phyloP scores from a whole-genome alignment of 2,329 filamentous ascomycete genomes.

The Phialocephala subalpina region DNA sequence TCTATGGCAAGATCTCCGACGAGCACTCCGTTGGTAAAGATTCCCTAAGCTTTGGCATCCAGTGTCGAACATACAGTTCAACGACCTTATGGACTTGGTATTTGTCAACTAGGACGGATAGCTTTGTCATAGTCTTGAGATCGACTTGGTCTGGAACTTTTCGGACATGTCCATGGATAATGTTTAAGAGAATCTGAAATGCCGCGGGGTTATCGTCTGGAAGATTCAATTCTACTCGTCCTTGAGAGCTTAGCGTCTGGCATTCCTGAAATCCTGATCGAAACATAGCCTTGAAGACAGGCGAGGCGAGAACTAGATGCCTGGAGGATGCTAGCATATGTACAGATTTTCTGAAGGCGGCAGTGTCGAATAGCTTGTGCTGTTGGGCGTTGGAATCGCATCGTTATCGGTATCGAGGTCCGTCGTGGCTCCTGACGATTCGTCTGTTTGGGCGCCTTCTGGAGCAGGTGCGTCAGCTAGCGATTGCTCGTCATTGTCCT shows the following conservation, averaged over 20 bases:
- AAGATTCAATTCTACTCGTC: conserved; percentile 39
- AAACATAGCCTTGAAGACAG: conserved; percentile 41
- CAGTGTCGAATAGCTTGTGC: not conserved
- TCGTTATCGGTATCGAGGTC: not conserved
- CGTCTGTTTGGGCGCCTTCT: too few relatives aligned
- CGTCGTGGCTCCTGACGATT: too few relatives aligned
- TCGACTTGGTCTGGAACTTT: conserved; percentile 24
- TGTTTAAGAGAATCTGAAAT: conserved; percentile 43
- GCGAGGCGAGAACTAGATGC: conserved; percentile 34
- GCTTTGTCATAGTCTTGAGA: not conserved
- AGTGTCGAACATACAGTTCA: conserved; percentile 18
- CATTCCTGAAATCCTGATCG: conserved; percentile 34
- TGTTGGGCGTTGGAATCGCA: not conserved
- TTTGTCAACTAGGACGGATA: conserved; percentile 19
- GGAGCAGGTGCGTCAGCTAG: not conserved
- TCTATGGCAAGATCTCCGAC: conserved; percentile 13
- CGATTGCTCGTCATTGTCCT: not conserved
- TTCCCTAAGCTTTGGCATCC: conserved; percentile 25
- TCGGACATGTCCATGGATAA: conserved; percentile 42
- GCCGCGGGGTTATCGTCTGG: conserved; percentile 43
- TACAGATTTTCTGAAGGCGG: not conserved
- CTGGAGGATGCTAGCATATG: conserved; percentile 25
- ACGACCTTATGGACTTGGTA: conserved; percentile 35
- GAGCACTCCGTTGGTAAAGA: conserved; percentile 14
- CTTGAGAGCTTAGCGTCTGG: not conserved